Conservation (phyloP, 129 eudicot species). For the Smallanthus sonchifolius region DNA sequence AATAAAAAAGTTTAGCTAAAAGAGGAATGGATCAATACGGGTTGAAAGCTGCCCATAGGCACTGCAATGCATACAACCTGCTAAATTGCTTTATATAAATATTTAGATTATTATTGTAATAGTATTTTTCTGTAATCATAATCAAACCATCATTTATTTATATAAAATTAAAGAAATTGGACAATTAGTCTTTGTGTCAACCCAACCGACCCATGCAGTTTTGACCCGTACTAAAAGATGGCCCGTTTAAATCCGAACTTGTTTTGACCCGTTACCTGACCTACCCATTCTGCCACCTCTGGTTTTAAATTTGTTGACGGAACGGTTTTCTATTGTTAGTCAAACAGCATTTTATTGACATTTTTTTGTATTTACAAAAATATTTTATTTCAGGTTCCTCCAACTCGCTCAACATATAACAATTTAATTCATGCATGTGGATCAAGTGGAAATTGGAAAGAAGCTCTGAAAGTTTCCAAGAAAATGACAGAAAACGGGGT, state of each 20-base stretch:
- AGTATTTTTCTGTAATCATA: background rate
- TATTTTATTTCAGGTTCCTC: constrained; percentile 63
- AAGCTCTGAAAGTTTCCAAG: constrained; percentile 80
- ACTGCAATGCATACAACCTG: background rate
- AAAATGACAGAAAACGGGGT: constrained; percentile 95
- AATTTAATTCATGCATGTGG: constrained; percentile 97
- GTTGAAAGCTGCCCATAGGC: background rate
- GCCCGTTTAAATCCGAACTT: background rate
- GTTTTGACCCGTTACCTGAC: background rate
- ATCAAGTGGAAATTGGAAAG: constrained; percentile 95
- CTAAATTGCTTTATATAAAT: background rate
- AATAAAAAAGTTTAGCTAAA: background rate
- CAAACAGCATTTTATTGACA: background rate
- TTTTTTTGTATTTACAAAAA: constrained; percentile 2
- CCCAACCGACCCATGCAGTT: background rate
- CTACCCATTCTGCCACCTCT: background rate
- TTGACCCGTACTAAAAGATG: background rate
- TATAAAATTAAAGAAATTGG: background rate
- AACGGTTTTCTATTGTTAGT: background rate
- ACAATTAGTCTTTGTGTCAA: background rate
- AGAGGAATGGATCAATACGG: background rate
- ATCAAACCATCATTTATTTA: background rate
- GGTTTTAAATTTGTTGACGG: background rate
- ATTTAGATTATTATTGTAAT: background rate
- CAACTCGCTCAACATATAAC: constrained; percentile 90